Base-by-base conservation (phyloP, 2,329 filamentous ascomycete genomes). In the Plectosphaerella plurivora region DNA sequence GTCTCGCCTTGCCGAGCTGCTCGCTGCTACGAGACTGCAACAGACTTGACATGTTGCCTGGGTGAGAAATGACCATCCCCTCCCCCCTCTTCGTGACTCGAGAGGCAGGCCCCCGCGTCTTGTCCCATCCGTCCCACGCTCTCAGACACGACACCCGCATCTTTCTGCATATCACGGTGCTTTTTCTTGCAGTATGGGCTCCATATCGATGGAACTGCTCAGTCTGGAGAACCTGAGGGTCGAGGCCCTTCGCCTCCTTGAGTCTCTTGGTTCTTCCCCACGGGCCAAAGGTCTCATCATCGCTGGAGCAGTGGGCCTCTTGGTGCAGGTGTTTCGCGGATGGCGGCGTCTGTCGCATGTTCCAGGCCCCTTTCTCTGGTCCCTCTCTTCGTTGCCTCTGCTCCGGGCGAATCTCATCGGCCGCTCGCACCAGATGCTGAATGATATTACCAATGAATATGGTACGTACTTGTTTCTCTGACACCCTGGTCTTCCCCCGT, bases 281-380 rank as follows among this genome's bases (percentile, higher is more conserved):
- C 15, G 37, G 15, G 37, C 37, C 46, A 37, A 35, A 16, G 16
- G 28, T 6, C 46, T 48, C n/a, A 5, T 37, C 18, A 18, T 48
- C 18, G 16, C 33, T 5, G n/a, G 46, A 10, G 14, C 20, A n/a
- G 10, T 48, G 11, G 18, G 35, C 33, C 56, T 52, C 16, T 24
- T 57, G 24, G 50, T 47, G 7, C 51, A 49, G 53, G 55, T 46
- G 39, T 56, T 62, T 20, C 54, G 58, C 41, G 61, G 62, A 16
- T 67, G 64, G 62, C 57, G 59, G 33, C 60, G 64, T 3, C 51
- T 67, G 25, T 58, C 63, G 33, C 61, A 66, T 33, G 57, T 67
- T 25, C 64, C 64, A n/a, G 64, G 64, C 6, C 64, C 64, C 5
- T 57, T 56, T 16, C 42, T 61, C 10, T 48, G 46, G 46, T 48